Base-by-base conservation (phyloP, 2,329 filamentous ascomycete genomes). In the Fusarium falciforme region DNA sequence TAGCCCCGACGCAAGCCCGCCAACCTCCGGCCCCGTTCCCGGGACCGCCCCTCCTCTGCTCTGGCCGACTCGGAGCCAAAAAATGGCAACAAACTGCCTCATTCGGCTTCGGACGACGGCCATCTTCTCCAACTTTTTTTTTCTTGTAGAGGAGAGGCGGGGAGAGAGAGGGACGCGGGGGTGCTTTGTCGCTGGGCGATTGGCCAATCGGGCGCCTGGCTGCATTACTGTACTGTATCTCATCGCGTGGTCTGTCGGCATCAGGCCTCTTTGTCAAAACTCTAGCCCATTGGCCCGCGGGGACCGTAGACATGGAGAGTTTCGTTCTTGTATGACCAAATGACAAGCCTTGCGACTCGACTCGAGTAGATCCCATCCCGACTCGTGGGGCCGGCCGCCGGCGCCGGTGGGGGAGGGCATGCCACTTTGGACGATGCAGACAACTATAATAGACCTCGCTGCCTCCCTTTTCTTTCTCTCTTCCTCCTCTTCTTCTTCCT, bases 361-460 rank as follows among this genome's bases (percentile, higher is more conserved):
- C 8, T 52, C 25, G 47, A 52, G 47, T 17, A 52, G 25, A 52
- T n/a, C 47, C 25, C 47, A 52, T 52, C 25, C 47, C 71, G 71
- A 72, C 64, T 67, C 71, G 71, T 65, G 72, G 72, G 68, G 64
- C 68, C 72, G 71, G 63, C 63, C 58, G 40, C 61, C 49, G 62
- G 61, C 64, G 64, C 40, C 49, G 40, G 63, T 49, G 35, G 57
- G 40, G 63, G 71, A 71, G 70, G 57, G 59, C 25, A 61, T 66
- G 57, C 29, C 54, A 20, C 54, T 4, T 38, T 63, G 44, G 25
- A 60, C 35, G 33, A 60, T 52, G 25, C 22, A 17, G 31, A 57
- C 57, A 47, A 71, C 59, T 74, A 74, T 74, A 74, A 72, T 72
- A 74, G 55, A 68, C 63, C 62, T 70, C 61, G 20, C 29, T 36